Percentiles rank a stretch among this genome's conserved stretches.
These are phyloP conservation scores for Chaetoceros muelleri DNA, from an alignment of 108 stramenopile genomes.

Conservation along the genomic window DNA sequence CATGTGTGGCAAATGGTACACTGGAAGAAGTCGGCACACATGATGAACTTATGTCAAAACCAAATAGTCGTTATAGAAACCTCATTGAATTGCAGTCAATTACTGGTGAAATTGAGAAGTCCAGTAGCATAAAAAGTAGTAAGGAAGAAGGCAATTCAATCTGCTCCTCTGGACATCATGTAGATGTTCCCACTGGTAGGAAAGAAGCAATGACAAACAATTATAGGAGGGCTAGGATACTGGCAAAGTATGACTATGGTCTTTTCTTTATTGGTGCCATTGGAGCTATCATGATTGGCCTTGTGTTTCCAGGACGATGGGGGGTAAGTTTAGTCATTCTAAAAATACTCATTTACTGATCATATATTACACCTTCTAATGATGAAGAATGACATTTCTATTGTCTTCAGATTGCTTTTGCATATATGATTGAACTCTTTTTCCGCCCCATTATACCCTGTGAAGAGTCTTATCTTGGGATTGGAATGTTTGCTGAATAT, in stretches of 20 bases:
- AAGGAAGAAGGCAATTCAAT: too few relatives aligned
- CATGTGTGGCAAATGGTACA: slow-evolving; percentile 59
- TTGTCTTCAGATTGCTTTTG: slow-evolving; percentile 16
- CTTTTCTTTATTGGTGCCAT: slow-evolving; percentile 29
- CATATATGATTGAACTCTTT: slow-evolving; percentile 38
- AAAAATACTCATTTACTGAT: too few relatives aligned
- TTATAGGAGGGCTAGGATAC: slow-evolving; percentile 22
- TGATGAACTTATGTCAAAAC: slow-evolving; percentile 43
- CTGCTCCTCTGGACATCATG: too few relatives aligned
- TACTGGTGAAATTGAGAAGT: too few relatives aligned
- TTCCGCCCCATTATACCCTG: slow-evolving; percentile 27
- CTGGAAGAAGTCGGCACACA: slow-evolving; percentile 73
- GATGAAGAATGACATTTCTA: slow-evolving; percentile 1
- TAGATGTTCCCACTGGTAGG: too few relatives aligned
- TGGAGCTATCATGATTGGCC: slow-evolving; percentile 39
- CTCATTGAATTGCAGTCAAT: slow-evolving; percentile 52
- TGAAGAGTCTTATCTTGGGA: not conserved
- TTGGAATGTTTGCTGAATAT: slow-evolving; percentile 5
- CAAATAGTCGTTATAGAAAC: slow-evolving; percentile 38
- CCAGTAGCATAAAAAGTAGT: too few relatives aligned
- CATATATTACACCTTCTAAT: too few relatives aligned
- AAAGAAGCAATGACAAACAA: too few relatives aligned
- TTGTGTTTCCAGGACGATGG: slow-evolving; percentile 52
- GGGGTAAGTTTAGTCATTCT: slow-evolving; percentile 13
- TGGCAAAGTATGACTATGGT: slow-evolving; percentile 22